Conservation (phyloP, 768 basidiomycete species). For the Russula compacta region DNA sequence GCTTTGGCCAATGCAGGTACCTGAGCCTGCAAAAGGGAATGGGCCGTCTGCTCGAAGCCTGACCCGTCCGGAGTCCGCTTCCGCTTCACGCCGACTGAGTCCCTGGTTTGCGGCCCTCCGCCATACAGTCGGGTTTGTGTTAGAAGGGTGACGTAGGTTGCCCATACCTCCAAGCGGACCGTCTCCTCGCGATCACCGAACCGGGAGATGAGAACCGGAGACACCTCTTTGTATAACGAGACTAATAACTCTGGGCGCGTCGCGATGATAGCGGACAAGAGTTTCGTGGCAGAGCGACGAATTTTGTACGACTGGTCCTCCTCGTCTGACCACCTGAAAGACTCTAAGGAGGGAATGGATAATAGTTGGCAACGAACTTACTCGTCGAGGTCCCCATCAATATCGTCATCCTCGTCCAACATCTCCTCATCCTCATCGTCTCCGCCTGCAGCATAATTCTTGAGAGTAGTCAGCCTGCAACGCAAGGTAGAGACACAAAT, state of each 20-base stretch:
- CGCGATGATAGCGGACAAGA: constrained; percentile 73
- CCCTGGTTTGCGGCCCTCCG: constrained; percentile 44
- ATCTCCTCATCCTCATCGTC: constrained; percentile 59
- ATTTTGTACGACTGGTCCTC: constrained; percentile 99
- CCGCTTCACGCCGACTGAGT: constrained; percentile 53
- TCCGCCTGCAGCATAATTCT: constrained; percentile 70
- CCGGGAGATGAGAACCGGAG: constrained; percentile 81
- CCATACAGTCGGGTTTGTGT: constrained; percentile 80
- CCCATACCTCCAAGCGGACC: constrained; percentile 87
- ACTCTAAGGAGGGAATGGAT: constrained; percentile 1
- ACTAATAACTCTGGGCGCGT: constrained; percentile 85
- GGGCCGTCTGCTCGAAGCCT: constrained; percentile 65
- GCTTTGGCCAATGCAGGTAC: constrained; percentile 73
- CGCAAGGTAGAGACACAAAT: not conserved
- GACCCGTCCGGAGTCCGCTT: constrained; percentile 73
- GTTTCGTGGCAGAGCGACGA: constrained; percentile 85
- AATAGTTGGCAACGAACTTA: constrained; percentile 28
- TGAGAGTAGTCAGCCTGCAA: constrained; percentile 5
- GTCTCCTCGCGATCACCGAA: constrained; percentile 95
- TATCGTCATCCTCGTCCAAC: constrained; percentile 63
- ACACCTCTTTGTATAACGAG: constrained; percentile 73
- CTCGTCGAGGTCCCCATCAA: constrained; percentile 74
- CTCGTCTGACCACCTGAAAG: constrained; percentile 82
- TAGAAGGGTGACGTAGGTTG: constrained; percentile 72
- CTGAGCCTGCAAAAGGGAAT: constrained; percentile 61